Evolutionary conservation across 73 alveolate species (phyloP).

Genomic region (Symbiodinium natans): DNA sequence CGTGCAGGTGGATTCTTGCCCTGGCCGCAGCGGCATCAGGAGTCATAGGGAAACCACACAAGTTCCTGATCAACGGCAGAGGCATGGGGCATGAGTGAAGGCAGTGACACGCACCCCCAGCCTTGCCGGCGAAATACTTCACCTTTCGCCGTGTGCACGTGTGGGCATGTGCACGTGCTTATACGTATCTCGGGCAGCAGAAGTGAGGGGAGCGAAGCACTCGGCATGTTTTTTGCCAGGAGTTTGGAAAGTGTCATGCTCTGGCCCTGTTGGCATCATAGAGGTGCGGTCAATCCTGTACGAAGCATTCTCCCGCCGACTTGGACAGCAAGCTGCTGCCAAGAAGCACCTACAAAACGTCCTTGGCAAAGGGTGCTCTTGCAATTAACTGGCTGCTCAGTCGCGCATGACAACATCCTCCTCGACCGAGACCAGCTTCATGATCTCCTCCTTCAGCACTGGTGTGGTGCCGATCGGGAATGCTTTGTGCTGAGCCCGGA

Average conservation of each 20-base stretch:
- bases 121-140: constrained; percentile 45
- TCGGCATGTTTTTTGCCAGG: constrained; percentile 4
- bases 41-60: neutral
- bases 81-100: too few species aligned
- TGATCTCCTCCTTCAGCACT: constrained; percentile 80
- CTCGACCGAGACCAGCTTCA: constrained; percentile 68
- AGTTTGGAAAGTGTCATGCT: constrained; percentile 19
- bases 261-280: constrained; percentile 84
- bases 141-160: neutral
- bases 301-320: constrained; percentile 61
- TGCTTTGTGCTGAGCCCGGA: constrained; percentile 68
- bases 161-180: neutral
- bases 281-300: constrained; percentile 77
- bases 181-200: neutral
- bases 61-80: too few species aligned
- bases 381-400: neutral
- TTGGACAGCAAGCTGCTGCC: too few species aligned
- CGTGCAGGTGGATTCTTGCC: neutral
- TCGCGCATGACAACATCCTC: constrained; percentile 89
- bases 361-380: neutral
- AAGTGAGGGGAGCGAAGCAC: neutral
- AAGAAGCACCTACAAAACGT: neutral
- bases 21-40: neutral
- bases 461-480: constrained; percentile 90
- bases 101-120: neutral